Evolutionary conservation across 164 flowering plant species (phyloP), one percentile per base, ranked within the genome.

Genomic region (grape (Vitis vinifera)): DNA sequence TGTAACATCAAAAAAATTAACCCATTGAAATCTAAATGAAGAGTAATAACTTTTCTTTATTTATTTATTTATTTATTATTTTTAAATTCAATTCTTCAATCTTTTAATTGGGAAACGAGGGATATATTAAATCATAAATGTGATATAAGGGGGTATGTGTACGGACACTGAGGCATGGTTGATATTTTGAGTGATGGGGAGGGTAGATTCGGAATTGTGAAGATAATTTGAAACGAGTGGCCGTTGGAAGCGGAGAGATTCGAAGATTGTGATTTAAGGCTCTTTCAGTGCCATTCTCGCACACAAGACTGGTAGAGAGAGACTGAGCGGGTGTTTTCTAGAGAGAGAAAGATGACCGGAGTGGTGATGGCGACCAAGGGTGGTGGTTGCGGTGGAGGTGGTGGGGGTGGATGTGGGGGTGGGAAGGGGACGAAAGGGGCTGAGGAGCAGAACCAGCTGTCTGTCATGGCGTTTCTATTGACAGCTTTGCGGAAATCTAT

Each of bases 401-500:
- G 60, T 9, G 76, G 69, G 53, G 74, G 49, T 63, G 72, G 67
- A n/a, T 60, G 64, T 8, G 68, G 29, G 56, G 55, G 29, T 29
- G 30, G 55, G 8, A 74, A 76, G 71, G 78, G 67, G 72, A 59
- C 56, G 61, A 68, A 71, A 62, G 61, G 66, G 10, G 68, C 62
- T 27, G 82, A 86, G 49, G 77, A 83, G 65, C 85, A 88, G 57
- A 81, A 70, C 78, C 95, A 90, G 79, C 73, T 92, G 23, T 90
- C 97, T 2, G 17, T 91, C 12, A 71, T 89, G 55, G 91, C 78
- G 10, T 30, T 91, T 23, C 73, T 96, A 4, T 0, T 93, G 17
- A 79, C 95, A 6, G 92, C 98, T 27, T 67, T 96, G 67, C 83
- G 97, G 72, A 93, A 84, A 71, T 96, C 99, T 0, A 86, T 93